phyloP scores from a whole-genome alignment of 192 early-diverging fungal species.

The Lobosporangium transversale region DNA sequence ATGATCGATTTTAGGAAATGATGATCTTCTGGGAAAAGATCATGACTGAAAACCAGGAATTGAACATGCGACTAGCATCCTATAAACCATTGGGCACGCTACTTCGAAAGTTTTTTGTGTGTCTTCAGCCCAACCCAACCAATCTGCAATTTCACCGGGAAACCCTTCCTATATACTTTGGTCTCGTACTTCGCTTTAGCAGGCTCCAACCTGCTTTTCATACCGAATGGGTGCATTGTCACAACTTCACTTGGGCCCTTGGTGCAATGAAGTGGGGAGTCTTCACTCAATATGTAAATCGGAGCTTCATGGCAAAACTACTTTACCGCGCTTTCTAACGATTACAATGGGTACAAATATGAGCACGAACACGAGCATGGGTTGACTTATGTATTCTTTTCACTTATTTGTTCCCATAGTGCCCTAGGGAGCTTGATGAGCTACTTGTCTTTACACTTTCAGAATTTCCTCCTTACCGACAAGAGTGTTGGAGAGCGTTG shows the following conservation, averaged over 20 bases:
- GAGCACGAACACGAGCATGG: too few species aligned
- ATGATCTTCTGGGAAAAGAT: slow-evolving; percentile 42
- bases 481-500: slow-evolving; percentile 40
- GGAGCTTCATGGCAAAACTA: background rate
- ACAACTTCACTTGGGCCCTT: slow-evolving; percentile 50
- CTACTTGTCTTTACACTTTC: slow-evolving; percentile 27
- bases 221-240: slow-evolving; percentile 31
- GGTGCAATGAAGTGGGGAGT: slow-evolving; percentile 51
- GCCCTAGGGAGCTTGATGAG: slow-evolving; percentile 29
- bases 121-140: slow-evolving; percentile 26
- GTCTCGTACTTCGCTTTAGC: slow-evolving; percentile 34
- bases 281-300: slow-evolving; percentile 41
- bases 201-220: slow-evolving; percentile 5
- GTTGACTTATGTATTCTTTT: background rate
- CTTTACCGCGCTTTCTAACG: background rate
- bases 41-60: slow-evolving; percentile 23
- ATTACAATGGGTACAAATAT: too few species aligned
- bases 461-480: slow-evolving; percentile 12
- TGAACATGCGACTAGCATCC: slow-evolving; percentile 14
- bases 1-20: too few species aligned
- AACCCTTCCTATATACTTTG: slow-evolving; percentile 47
- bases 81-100: slow-evolving; percentile 11
- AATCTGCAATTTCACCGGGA: slow-evolving; percentile 44
- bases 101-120: slow-evolving; percentile 32
- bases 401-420: slow-evolving; percentile 10